Percentiles rank a stretch among this genome's conserved stretches.
Evolutionary conservation across 2,329 filamentous ascomycete species (phyloP).

Genomic region (Phoma sp.): DNA sequence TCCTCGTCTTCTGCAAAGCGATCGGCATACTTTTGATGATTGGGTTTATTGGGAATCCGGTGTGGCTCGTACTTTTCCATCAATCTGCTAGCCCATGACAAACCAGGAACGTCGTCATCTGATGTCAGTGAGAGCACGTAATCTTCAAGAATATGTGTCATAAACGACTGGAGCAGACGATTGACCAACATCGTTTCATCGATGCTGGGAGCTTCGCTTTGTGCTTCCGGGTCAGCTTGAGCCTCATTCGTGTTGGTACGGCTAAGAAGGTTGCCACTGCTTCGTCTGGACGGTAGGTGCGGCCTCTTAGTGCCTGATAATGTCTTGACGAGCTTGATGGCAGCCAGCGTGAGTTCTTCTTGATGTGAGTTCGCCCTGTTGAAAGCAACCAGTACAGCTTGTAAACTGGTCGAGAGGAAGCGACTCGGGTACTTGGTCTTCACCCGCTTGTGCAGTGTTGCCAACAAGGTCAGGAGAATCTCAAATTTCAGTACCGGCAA

Average conservation of each 20-base stretch:
- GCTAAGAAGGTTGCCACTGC: conserved; percentile 54
- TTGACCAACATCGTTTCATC: conserved; percentile 67
- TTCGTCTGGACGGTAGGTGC: conserved; percentile 63
- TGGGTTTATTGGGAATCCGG: conserved; percentile 61
- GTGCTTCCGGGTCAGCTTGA: conserved; percentile 63
- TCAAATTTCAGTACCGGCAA: conserved; percentile 65
- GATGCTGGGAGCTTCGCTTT: conserved; percentile 51
- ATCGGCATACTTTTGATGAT: conserved; percentile 66
- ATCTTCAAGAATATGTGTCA: conserved; percentile 77
- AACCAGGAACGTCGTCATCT: conserved; percentile 54
- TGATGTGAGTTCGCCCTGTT: conserved; percentile 59
- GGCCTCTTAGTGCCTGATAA: conserved; percentile 72
- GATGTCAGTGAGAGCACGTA: conserved; percentile 65
- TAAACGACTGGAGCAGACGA: conserved; percentile 73
- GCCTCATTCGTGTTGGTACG: conserved; percentile 43
- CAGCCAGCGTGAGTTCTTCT: conserved; percentile 71
- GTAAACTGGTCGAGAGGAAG: conserved; percentile 78
- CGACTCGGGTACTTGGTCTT: conserved; percentile 79
- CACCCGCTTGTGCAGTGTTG: conserved; percentile 74
- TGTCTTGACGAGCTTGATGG: conserved; percentile 73
- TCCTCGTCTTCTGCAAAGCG: conserved; percentile 69
- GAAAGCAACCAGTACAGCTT: conserved; percentile 73
- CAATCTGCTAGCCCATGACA: conserved; percentile 62
- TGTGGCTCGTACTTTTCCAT: conserved; percentile 72
- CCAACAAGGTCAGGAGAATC: conserved; percentile 72